Base-by-base conservation (phyloP, 2,329 filamentous ascomycete genomes). In the Penicillium concentricum region DNA sequence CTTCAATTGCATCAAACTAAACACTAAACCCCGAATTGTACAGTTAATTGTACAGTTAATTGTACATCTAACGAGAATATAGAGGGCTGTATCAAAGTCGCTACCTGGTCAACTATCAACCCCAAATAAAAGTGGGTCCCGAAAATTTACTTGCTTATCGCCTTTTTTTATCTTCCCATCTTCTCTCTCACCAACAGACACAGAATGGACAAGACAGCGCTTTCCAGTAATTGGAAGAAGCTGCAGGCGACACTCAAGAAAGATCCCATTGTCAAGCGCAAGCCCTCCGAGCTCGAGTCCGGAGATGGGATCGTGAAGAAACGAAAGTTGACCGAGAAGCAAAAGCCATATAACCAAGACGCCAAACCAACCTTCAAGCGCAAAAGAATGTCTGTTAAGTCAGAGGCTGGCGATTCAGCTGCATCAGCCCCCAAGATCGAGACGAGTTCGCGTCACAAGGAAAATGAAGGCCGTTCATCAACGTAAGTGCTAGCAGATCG, bases 391-490 rank as follows among this genome's bases (percentile, higher is more conserved):
- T 59, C 65, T 12, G 67, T 73, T 28, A 59, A 45, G 9, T 35
- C 61, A 15, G 48, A 58, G 38, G 22, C 18, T 18, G 34, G 16
- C 78, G 47, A 8, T 74, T 87, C 46, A 79, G 82, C 43, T 37
- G 49, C 63, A 7, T 46, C 52, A 76, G 85, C 79, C 61, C 80
- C 83, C 2, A 70, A 28, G 72, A 79, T 12, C 63, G 76, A 54
- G 63, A 66, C 64, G 61, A 76, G 69, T 65, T 71, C 62, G 67
- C 72, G 72, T 24, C 74, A 81, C 38, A 81, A 80, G 43, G 77
- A 87, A 59, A 90, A 91, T 68, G 82, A 84, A 43, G 88, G 88
- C 0, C 77, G 86, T 4, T 82, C 84, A 2, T 49, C 67, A 32
- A 73, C 64, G 76, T 78, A 39, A 68, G 75, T 67, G 32, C n/a